A percentile compares a stretch with the other conserved stretches of the same genome.
phyloP scores from a whole-genome alignment of 2,329 filamentous ascomycete genomes.

The Trichoderma breve region DNA sequence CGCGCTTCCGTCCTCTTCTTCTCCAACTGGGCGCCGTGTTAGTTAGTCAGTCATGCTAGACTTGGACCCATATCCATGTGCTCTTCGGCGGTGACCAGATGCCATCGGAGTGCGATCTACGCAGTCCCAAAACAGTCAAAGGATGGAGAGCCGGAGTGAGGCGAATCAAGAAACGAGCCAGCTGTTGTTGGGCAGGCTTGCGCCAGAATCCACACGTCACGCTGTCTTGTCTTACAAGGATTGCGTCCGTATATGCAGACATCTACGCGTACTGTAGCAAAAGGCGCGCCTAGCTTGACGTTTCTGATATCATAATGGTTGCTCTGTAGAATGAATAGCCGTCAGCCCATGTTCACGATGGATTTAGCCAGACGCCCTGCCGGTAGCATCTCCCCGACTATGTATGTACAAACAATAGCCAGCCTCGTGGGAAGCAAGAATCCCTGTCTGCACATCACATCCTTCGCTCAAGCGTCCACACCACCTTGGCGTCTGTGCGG shows the following conservation, averaged over 20 bases:
- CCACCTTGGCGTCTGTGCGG: background rate
- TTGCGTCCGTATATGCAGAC: background rate
- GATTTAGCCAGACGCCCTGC: slow-evolving; percentile 7
- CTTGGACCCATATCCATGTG: background rate
- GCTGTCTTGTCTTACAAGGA: background rate
- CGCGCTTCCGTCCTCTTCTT: background rate
- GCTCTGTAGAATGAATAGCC: background rate
- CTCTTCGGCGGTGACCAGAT: background rate
- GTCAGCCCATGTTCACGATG: background rate
- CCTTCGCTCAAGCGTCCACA: background rate
- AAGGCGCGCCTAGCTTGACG: background rate
- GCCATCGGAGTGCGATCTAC: background rate
- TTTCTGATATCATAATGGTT: background rate
- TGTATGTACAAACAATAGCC: background rate
- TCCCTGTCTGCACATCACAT: background rate
- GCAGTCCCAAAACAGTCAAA: background rate
- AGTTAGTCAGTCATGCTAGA: background rate
- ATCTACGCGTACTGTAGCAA: background rate
- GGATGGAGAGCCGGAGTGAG: background rate
- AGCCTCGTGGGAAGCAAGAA: background rate
- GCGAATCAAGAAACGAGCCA: background rate
- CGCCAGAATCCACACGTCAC: background rate
- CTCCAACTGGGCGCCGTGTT: background rate
- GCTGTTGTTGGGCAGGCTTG: background rate
- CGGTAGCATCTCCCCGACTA: background rate